phyloP scores from a whole-genome alignment of 2,329 filamentous ascomycete species.

The Microdochium nivale region DNA sequence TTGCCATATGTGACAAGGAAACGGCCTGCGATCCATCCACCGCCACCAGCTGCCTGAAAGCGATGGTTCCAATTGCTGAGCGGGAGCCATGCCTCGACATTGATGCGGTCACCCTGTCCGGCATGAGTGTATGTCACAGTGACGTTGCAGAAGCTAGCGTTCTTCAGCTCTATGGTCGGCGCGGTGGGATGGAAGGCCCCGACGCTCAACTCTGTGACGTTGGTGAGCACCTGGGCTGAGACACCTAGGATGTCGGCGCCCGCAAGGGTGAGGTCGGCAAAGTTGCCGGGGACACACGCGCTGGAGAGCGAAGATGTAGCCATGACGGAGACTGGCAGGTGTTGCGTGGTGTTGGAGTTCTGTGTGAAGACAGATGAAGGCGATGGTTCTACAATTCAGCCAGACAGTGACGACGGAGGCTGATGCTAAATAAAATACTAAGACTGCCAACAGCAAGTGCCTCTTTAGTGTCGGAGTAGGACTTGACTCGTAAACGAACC shows the following conservation, averaged over 20 bases:
- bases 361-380: background rate
- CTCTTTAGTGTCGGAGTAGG: background rate
- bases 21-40: slow-evolving; percentile 28
- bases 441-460: background rate
- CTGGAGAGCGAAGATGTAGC: background rate
- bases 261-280: background rate
- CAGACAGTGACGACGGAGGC: background rate
- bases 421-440: background rate
- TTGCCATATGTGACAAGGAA: slow-evolving; percentile 27
- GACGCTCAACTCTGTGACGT: background rate
- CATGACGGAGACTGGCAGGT: background rate
- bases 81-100: background rate
- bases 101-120: slow-evolving; percentile 1
- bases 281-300: background rate
- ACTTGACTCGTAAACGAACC: background rate
- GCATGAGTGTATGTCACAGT: slow-evolving; percentile 12
- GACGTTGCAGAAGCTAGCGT: slow-evolving; percentile 17
- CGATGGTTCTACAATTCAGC: background rate
- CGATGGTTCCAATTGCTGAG: slow-evolving; percentile 22
- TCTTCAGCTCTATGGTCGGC: background rate
- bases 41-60: slow-evolving; percentile 29
- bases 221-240: background rate
- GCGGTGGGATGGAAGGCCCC: background rate
- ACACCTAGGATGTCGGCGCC: background rate
- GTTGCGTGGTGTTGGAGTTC: background rate